Evolutionary conservation across 768 basidiomycete species (phyloP).

Genomic region (Lentinula edodes): DNA sequence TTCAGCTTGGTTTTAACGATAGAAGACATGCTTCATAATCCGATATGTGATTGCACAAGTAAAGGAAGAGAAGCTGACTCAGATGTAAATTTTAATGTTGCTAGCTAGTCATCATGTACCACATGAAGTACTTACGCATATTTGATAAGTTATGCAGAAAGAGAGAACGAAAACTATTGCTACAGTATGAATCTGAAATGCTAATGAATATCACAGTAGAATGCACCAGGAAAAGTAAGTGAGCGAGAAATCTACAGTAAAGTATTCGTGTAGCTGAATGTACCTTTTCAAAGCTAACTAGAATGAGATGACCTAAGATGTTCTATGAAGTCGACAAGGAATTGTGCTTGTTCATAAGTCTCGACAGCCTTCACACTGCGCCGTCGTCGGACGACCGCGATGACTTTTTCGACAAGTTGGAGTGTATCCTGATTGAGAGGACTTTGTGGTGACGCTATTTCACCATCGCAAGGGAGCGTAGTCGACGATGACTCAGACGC

Average conservation of each 20-base stretch:
- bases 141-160: background rate
- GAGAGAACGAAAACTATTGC: background rate
- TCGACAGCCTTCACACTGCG: slow-evolving; percentile 90
- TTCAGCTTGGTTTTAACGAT: slow-evolving; percentile 73
- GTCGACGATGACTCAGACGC: slow-evolving; percentile 3
- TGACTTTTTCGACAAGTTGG: slow-evolving; percentile 64
- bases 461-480: background rate
- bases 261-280: background rate
- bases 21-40: slow-evolving; percentile 27
- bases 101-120: too few species aligned
- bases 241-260: background rate
- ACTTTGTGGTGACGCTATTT: slow-evolving; percentile 8
- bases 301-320: slow-evolving; percentile 32
- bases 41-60: background rate
- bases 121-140: background rate
- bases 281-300: background rate
- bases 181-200: background rate
- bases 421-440: slow-evolving; percentile 43
- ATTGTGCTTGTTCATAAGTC: slow-evolving; percentile 88
- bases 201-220: background rate
- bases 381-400: slow-evolving; percentile 66
- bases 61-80: background rate
- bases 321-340: slow-evolving; percentile 73
- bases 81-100: too few species aligned
- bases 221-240: background rate